Conservation (phyloP, 2,329 filamentous ascomycete species). For the Hymenoscyphus occultus region DNA sequence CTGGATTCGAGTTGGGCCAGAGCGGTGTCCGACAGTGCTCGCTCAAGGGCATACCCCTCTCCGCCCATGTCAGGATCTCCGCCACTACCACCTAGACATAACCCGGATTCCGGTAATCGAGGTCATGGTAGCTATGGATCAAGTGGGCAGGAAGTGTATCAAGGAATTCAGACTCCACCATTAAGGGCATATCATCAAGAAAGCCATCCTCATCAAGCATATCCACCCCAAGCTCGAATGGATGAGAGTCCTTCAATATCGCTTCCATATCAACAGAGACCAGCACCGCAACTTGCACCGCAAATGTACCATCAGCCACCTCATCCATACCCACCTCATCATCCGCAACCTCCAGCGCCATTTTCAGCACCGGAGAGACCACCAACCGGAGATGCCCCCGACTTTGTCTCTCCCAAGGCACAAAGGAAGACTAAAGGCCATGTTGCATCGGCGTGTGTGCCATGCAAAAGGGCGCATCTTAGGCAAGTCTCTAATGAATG, state of each 20-base stretch:
- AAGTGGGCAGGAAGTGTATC: slow-evolving; percentile 51
- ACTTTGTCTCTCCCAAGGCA: slow-evolving; percentile 55
- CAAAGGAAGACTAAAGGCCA: slow-evolving; percentile 73
- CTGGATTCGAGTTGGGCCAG: slow-evolving; percentile 55
- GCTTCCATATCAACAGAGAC: slow-evolving; percentile 23
- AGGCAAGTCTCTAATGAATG: slow-evolving; percentile 42
- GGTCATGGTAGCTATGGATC: slow-evolving; percentile 46
- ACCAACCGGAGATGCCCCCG: slow-evolving; percentile 43
- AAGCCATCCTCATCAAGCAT: slow-evolving; percentile 38
- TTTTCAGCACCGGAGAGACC: slow-evolving; percentile 34
- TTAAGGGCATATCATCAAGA: slow-evolving; percentile 27
- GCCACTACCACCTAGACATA: slow-evolving; percentile 56
- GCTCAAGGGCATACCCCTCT: slow-evolving; percentile 63
- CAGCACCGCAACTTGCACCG: slow-evolving; percentile 23
- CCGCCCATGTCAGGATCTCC: slow-evolving; percentile 73
- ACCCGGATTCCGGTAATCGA: slow-evolving; percentile 55
- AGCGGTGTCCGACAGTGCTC: slow-evolving; percentile 54
- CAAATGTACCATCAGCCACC: slow-evolving; percentile 27
- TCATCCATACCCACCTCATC: slow-evolving; percentile 24
- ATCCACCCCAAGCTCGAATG: slow-evolving; percentile 25
- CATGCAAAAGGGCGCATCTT: slow-evolving; percentile 81
- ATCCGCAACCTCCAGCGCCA: slow-evolving; percentile 24
- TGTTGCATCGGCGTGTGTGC: slow-evolving; percentile 80
- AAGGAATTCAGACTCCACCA: slow-evolving; percentile 37
- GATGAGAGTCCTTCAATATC: slow-evolving; percentile 24